Base-by-base conservation (phyloP, 73 alveolate genomes). In the Paramecium sonneborni region DNA sequence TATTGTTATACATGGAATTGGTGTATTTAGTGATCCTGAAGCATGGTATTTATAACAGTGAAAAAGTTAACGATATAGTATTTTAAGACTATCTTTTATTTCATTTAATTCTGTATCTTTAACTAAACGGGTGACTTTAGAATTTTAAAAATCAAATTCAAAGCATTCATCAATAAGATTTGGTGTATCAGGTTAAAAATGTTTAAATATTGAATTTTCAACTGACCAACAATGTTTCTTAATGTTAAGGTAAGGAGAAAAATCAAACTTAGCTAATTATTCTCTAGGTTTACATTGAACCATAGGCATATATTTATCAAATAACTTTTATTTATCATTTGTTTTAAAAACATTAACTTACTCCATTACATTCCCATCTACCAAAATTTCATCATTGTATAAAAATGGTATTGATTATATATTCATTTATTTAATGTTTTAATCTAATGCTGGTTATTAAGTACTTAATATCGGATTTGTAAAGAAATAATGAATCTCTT, bases 401-500 rank as follows among this genome's bases (percentile, higher is more conserved):
- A 79, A 24, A 24, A 43, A 79, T 20, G 90, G 69, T 24, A 30
- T 41, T 7, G 41, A 46, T 79, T 43, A 12, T 3, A 21, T 79
- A 23, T 21, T 28, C 39, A 46, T 24, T 24, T 39, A 39, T 46
- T 43, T 46, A 0, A 79, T 79, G 14, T 34, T 24, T 79, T 79
- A 44, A 46, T 79, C 90, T 41, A 23, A 24, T 30, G 90, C 90
- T 43, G 48, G 41, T 20, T 32, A 12, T 79, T 43, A 6, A 39
- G 41, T 44, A 7, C 90, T 62, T 39, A 79, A 43, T 5, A 79
- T 79, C 2, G 90, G 90, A 79, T 79, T 79, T 23, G 90, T 43
- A 69, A 95, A 95, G 35, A 95, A 96, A 85, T 93, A 96, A 38
- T 90, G 92, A 44, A 86, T 94, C 10, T 92, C 76, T 11, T 35